A percentile compares a stretch with the other conserved stretches of the same genome.
These are phyloP conservation scores for Komagataella pseudopastoris DNA, from an alignment of 805 yeast genomes.

Conservation along the genomic window DNA sequence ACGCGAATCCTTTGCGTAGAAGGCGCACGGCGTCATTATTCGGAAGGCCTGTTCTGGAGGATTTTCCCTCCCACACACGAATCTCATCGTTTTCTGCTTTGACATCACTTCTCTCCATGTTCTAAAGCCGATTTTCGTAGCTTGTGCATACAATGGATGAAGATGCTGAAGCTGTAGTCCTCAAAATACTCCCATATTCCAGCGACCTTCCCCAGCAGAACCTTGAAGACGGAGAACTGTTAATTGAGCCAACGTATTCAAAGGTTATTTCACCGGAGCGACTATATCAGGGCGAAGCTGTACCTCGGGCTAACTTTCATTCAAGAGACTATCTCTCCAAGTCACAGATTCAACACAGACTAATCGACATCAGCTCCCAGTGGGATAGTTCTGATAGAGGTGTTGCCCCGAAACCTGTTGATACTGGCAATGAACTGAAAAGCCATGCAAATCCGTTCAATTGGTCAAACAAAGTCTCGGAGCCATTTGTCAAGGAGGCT, in stretches of 20 bases:
- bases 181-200: background rate
- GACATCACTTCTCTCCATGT: background rate
- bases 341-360: background rate
- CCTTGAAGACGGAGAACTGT: background rate
- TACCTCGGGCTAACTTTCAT: background rate
- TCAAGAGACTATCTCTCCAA: background rate
- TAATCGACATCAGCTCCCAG: background rate
- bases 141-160: background rate
- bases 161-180: background rate
- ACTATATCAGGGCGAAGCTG: background rate
- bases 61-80: background rate
- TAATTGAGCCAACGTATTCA: background rate
- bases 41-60: background rate
- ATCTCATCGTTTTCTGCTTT: background rate
- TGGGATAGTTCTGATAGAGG: background rate
- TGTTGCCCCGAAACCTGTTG: background rate
- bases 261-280: background rate
- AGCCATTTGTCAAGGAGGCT: background rate
- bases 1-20: background rate
- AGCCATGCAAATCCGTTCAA: background rate
- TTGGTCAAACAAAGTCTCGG: background rate
- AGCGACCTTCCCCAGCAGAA: background rate
- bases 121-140: background rate
- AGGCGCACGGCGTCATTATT: background rate
- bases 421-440: background rate